These are phyloP conservation scores for Inga laurina DNA, from an alignment of 306 rosid genomes.

Conservation along the genomic window DNA sequence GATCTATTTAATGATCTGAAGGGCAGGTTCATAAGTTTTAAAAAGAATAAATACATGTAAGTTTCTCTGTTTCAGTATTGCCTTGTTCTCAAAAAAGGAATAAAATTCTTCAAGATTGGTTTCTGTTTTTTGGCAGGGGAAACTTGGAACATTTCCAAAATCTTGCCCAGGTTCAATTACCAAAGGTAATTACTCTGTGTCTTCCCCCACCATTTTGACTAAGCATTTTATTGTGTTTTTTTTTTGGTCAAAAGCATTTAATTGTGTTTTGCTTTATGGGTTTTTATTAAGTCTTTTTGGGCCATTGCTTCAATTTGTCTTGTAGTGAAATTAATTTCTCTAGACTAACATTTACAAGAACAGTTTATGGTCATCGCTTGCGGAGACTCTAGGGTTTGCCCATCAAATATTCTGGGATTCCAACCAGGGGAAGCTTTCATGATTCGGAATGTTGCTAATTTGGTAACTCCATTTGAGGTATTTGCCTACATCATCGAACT, in stretches of 20 bases:
- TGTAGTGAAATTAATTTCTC: not conserved
- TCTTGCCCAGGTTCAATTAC: conserved; percentile 77
- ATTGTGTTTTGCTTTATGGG: conserved; percentile 14
- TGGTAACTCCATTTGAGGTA: conserved; percentile 91
- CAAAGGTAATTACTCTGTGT: conserved; percentile 59
- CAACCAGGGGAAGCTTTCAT: conserved; percentile 95
- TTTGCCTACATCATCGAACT: not conserved
- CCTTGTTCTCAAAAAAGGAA: conserved; percentile 16
- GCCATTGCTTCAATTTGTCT: conserved; percentile 9
- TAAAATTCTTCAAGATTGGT: conserved; percentile 26
- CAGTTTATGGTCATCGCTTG: conserved; percentile 96
- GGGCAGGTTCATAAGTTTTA: conserved; percentile 75
- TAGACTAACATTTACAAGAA: conserved; percentile 55
- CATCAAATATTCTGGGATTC: conserved; percentile 80
- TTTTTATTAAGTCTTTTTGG: conserved; percentile 21
- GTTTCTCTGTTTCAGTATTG: conserved; percentile 36
- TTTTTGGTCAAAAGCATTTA: not conserved
- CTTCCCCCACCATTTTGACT: not conserved
- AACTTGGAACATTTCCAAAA: conserved; percentile 64
- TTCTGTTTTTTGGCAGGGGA: conserved; percentile 52
- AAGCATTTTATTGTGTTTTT: conserved; percentile 3
- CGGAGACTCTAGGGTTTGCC: conserved; percentile 99
- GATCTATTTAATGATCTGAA: conserved; percentile 67
- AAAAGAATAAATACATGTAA: conserved; percentile 70
- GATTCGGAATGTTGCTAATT: conserved; percentile 87